Percentiles rank a stretch among this genome's conserved stretches.
Conservation (phyloP, 257 asterid genomes). For the Leonotis leonurus region DNA sequence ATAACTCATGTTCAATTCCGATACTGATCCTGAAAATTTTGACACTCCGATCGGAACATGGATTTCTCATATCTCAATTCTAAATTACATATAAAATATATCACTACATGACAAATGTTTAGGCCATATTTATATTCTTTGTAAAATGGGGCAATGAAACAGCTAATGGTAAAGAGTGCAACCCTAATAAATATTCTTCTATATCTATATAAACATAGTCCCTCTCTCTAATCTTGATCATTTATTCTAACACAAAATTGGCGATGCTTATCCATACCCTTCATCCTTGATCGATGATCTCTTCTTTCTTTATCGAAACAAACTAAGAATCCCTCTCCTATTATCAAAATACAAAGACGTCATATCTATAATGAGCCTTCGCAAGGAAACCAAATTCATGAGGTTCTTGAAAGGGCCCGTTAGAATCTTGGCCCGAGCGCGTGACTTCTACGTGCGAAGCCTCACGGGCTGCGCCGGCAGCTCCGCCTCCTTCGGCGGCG, state of each 20-base stretch:
- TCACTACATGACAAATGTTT: too few species aligned
- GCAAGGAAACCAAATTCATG: slow-evolving; percentile 18
- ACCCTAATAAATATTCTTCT: too few species aligned
- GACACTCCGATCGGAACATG: too few species aligned
- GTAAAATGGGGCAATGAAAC: too few species aligned
- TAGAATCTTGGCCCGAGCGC: slow-evolving; percentile 30
- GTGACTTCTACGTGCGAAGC: slow-evolving; percentile 42
- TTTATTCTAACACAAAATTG: not conserved
- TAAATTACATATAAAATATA: too few species aligned
- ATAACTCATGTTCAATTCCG: too few species aligned
- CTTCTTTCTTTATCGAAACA: not conserved
- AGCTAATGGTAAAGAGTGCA: too few species aligned
- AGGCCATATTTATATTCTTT: too few species aligned
- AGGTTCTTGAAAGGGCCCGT: slow-evolving; percentile 36
- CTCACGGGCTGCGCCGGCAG: slow-evolving; percentile 33
- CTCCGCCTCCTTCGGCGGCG: slow-evolving; percentile 13
- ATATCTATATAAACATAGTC: not conserved
- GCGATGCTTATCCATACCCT: not conserved
- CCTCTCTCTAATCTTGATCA: not conserved
- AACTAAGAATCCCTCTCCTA: not conserved
- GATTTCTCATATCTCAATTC: too few species aligned
- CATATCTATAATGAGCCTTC: slow-evolving; percentile 2
- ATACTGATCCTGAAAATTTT: too few species aligned
- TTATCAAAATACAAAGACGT: not conserved
- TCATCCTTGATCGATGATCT: too few species aligned